Conservation (phyloP, 2,329 filamentous ascomycete genomes). For the Trichoderma koningii region DNA sequence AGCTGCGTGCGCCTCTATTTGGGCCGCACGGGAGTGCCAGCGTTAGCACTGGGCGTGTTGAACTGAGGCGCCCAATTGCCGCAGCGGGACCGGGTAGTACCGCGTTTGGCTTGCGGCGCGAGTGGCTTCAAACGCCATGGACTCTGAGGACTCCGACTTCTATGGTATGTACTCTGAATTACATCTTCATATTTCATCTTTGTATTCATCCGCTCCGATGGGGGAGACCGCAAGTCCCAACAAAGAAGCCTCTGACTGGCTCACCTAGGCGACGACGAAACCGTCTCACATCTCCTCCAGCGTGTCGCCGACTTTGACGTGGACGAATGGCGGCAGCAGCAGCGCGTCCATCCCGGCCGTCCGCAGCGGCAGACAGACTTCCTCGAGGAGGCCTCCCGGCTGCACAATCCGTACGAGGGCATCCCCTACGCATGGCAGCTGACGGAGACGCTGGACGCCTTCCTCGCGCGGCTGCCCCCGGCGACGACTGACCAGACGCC, state of each 20-base stretch:
- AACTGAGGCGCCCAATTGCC: not conserved
- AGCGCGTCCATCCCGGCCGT: slow-evolving; percentile 35
- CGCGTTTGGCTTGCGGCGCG: slow-evolving; percentile 2
- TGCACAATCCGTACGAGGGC: slow-evolving; percentile 63
- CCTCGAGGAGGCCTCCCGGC: slow-evolving; percentile 35
- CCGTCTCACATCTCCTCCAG: slow-evolving; percentile 50
- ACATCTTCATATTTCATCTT: not conserved
- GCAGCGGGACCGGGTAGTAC: slow-evolving; percentile 3
- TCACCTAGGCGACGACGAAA: slow-evolving; percentile 56
- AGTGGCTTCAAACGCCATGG: slow-evolving; percentile 36
- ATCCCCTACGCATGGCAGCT: slow-evolving; percentile 61
- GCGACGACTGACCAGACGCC: slow-evolving; percentile 54
- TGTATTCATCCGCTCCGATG: not conserved
- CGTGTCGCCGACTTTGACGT: slow-evolving; percentile 55
- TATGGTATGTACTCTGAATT: slow-evolving; percentile 53
- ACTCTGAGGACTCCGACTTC: slow-evolving; percentile 57
- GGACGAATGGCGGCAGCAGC: slow-evolving; percentile 45
- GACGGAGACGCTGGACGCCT: slow-evolving; percentile 63
- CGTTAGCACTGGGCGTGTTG: too few relatives aligned
- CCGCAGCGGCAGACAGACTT: slow-evolving; percentile 32
- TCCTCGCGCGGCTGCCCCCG: slow-evolving; percentile 69
- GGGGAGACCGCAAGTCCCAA: not conserved
- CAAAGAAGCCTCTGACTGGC: not conserved
- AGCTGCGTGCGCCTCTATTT: not conserved
- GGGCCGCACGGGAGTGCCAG: not conserved